Conservation (phyloP, 805 yeast species). For the Debaryomyces hansenii region DNA sequence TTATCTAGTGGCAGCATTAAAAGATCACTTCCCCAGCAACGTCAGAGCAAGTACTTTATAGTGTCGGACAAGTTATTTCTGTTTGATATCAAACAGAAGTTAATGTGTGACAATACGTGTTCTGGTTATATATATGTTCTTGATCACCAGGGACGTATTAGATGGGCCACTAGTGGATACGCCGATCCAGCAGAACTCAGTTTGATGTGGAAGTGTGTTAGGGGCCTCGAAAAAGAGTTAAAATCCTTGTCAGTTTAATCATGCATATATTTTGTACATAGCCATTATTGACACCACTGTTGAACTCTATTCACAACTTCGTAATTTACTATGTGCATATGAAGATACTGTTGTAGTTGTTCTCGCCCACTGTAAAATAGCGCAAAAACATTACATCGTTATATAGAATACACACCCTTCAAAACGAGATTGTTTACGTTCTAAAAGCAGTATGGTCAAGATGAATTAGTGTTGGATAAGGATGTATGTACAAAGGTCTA, state of each 20-base stretch:
- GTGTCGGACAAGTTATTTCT: constrained; percentile 61
- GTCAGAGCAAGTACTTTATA: constrained; percentile 61
- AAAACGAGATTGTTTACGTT: too few species aligned
- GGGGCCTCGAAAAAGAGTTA: constrained; percentile 54
- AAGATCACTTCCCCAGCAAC: constrained; percentile 43
- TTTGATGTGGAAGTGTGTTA: constrained; percentile 64
- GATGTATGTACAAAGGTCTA: too few species aligned
- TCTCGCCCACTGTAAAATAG: too few species aligned
- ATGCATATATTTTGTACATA: not conserved
- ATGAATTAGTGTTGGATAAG: too few species aligned
- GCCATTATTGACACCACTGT: too few species aligned
- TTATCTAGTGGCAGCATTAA: constrained; percentile 45
- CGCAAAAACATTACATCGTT: too few species aligned
- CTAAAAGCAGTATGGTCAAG: too few species aligned
- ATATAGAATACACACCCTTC: too few species aligned
- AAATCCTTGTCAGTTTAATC: not conserved
- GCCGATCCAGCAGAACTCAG: constrained; percentile 66
- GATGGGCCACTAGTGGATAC: constrained; percentile 92
- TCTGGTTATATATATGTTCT: constrained; percentile 83
- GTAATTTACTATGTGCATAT: too few species aligned
- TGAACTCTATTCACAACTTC: too few species aligned
- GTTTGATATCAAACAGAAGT: constrained; percentile 53
- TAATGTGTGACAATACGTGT: constrained; percentile 70
- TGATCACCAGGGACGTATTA: constrained; percentile 68
- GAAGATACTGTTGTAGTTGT: too few species aligned